These are phyloP conservation scores for Coniophora puteana DNA, from an alignment of 1,284 basidiomycete genomes.

Conservation along the genomic window DNA sequence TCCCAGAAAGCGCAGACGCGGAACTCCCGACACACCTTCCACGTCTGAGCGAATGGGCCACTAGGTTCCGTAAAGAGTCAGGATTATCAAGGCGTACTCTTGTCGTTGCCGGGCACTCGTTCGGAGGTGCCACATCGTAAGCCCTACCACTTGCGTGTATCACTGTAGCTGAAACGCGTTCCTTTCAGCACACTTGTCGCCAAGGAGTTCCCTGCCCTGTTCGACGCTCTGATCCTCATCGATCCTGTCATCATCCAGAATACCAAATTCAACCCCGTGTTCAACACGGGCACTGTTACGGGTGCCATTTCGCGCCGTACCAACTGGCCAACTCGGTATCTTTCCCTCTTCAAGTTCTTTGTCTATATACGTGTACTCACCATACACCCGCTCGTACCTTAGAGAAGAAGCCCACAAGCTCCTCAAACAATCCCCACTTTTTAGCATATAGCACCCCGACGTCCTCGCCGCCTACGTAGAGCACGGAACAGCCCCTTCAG, in stretches of 20 bases:
- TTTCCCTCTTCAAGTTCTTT: constrained; percentile 6
- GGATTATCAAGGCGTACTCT: constrained; percentile 49
- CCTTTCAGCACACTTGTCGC: constrained; percentile 53
- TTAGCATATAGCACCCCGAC: constrained; percentile 67
- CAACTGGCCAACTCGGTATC: constrained; percentile 59
- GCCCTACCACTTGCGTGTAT: constrained; percentile 18
- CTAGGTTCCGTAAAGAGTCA: constrained; percentile 33
- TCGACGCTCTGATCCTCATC: constrained; percentile 70
- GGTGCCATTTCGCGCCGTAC: constrained; percentile 63
- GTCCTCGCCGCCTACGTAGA: constrained; percentile 68
- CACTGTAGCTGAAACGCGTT: background rate
- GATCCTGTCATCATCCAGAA: constrained; percentile 70
- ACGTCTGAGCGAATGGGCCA: constrained; percentile 38
- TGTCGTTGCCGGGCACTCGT: constrained; percentile 78
- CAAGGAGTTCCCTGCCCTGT: constrained; percentile 62
- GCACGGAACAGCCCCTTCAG: constrained; percentile 46
- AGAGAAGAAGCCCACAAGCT: constrained; percentile 59
- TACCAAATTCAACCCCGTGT: constrained; percentile 7
- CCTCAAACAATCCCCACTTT: constrained; percentile 65
- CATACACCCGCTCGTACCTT: no score
- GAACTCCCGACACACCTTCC: constrained; percentile 48
- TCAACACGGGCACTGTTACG: constrained; percentile 21
- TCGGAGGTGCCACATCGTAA: constrained; percentile 72
- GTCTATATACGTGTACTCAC: no score
- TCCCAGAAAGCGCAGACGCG: constrained; percentile 39